Percentiles rank a stretch among this genome's conserved stretches.
phyloP scores from a whole-genome alignment of 2,329 filamentous ascomycete genomes.

The Stachybotrys elegans region DNA sequence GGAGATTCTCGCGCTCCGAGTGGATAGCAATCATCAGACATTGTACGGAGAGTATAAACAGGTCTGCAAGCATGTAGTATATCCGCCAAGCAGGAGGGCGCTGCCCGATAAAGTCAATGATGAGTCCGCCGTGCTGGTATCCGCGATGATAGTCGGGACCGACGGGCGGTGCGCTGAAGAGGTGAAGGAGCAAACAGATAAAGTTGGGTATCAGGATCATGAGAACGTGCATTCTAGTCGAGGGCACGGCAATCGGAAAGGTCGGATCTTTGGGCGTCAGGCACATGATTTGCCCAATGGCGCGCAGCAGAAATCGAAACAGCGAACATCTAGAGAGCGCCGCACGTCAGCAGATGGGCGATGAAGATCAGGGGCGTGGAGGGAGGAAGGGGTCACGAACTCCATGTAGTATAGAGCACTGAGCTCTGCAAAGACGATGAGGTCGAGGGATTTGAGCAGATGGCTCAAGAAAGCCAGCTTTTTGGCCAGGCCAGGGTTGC shows the following conservation, averaged over 20 bases:
- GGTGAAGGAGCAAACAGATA: slow-evolving; percentile 56
- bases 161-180: slow-evolving; percentile 47
- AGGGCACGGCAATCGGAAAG: slow-evolving; percentile 50
- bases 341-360: not conserved
- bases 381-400: slow-evolving; percentile 29
- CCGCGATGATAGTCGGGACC: slow-evolving; percentile 59
- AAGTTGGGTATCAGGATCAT: slow-evolving; percentile 54
- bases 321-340: slow-evolving; percentile 52
- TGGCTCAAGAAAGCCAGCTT: slow-evolving; percentile 58
- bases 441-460: slow-evolving; percentile 56
- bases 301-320: slow-evolving; percentile 55
- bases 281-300: slow-evolving; percentile 56
- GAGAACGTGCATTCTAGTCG: slow-evolving; percentile 51
- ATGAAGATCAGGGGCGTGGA: slow-evolving; percentile 2
- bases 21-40: slow-evolving; percentile 61
- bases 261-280: slow-evolving; percentile 57
- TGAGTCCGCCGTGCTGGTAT: slow-evolving; percentile 62
- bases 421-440: slow-evolving; percentile 59
- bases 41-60: slow-evolving; percentile 52
- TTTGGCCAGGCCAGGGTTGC: slow-evolving; percentile 41
- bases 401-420: slow-evolving; percentile 67
- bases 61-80: slow-evolving; percentile 51
- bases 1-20: slow-evolving; percentile 53
- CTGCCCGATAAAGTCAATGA: slow-evolving; percentile 66
- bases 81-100: slow-evolving; percentile 53